Base-by-base conservation (phyloP, 163 green algal species). In the Coccomyxa subellipsoidea region DNA sequence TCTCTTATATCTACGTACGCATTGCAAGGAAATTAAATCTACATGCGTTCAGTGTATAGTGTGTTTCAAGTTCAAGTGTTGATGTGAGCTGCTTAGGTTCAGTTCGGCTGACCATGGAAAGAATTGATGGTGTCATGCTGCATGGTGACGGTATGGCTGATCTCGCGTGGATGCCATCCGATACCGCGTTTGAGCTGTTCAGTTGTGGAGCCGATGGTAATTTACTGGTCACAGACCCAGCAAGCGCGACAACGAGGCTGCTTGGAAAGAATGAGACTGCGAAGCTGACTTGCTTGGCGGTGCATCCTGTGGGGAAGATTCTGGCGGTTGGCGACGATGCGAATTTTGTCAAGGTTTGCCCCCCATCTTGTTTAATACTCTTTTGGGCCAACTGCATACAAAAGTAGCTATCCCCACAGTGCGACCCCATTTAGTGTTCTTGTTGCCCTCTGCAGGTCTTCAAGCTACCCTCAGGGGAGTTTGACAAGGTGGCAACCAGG, bases 401-500 rank as follows among this genome's bases (percentile, higher is more conserved):
- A n/a, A n/a, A n/a, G n/a, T n/a, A n/a, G n/a, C n/a, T n/a, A n/a
- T n/a, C 29, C 66, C 66, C 32, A 23, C 8, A 35, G 12, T 73
- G 12, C 18, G n/a, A 73, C 66, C 21, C 8, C 21, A 0, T 37
- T 35, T 18, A 34, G 10, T 27, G 8, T 18, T 23, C n/a, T 18
- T 59, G 47, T 59, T 59, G 47, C 47, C 21, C 23, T 59, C 47
- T 81, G 54, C 75, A 84, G 80, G 38, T 82, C 27, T 85, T 82
- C 85, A 84, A 76, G 71, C 80, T 87, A n/a, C 86, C 86, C 1
- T 34, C 73, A 29, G 72, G 80, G 4, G 73, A 80, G 2, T 75
- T 84, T 31, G 31, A 81, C 39, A 75, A 47, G 2, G 69, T 90
- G 27, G 83, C 84, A 34, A 90, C 89, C 1, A 79, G 84, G 12